Base-by-base conservation (phyloP, 2,329 filamentous ascomycete genomes). In the Colletotrichum somersetense region DNA sequence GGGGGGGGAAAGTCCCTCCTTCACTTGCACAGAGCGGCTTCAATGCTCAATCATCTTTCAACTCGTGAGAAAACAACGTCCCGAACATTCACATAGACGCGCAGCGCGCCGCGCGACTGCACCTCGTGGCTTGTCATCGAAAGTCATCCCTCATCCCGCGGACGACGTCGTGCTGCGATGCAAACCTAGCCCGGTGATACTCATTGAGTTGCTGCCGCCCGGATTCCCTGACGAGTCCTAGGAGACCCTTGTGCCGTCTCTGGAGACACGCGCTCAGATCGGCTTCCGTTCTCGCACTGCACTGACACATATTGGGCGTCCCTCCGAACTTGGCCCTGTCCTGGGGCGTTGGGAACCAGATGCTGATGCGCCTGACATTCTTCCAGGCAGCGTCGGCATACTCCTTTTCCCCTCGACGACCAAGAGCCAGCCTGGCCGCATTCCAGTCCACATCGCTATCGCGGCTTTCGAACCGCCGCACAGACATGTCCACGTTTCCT, bases 291-390 rank as follows among this genome's bases (percentile, higher is more conserved):
- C 71, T 73, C 18, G 67, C 69, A 58, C 71, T 77, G 71, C 79
- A 81, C n/a, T 73, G 72, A 33, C 79, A 81, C 23, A 63, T 33
- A 14, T 64, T 70, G 6, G 79, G 79, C 18, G 73, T 79, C 18
- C 79, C 79, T 12, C 76, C 76, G 38, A 81, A 81, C 30, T 38
- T 67, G 5, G 73, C 75, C 35, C 79, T 74, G 2, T 73, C 71
- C 3, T 58, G 50, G 16, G 76, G 18, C 0, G 73, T 73, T 4
- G 77, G 73, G 57, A 81, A 81, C 62, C 75, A 74, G 69, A 81
- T 77, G 74, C 78, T 80, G n/a, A 81, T 62, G 10, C 79, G 76
- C 44, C 75, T 75, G 38, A 81, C 75, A 30, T 76, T 77, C 35
- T 73, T 72, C 77, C 79, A 76, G 20, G 33, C 50, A 11, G 74